These are phyloP conservation scores for Phytopythium ostracodes DNA, from an alignment of 352 stramenopile species.

Conservation along the genomic window DNA sequence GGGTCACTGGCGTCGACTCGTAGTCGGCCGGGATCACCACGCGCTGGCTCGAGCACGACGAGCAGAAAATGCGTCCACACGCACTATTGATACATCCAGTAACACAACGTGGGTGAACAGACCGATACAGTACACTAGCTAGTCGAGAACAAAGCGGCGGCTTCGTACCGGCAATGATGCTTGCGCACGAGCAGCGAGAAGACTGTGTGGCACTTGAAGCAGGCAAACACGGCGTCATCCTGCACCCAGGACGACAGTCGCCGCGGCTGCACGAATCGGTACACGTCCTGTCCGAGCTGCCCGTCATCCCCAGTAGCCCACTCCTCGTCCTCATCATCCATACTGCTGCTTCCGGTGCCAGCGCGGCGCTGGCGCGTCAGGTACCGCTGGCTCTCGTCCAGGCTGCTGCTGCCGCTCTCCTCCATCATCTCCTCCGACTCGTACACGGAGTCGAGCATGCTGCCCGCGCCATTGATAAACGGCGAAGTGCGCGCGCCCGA, in stretches of 20 bases:
- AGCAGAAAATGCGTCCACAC: conserved; percentile 82
- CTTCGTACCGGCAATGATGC: conserved; percentile 64
- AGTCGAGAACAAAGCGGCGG: not conserved
- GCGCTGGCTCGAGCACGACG: conserved; percentile 71
- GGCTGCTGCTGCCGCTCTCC: conserved; percentile 16
- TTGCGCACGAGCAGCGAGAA: conserved; percentile 81
- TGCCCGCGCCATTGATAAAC: conserved; percentile 14
- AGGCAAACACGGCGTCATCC: conserved; percentile 81
- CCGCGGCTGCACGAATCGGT: conserved; percentile 78
- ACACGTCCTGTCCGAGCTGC: conserved; percentile 62
- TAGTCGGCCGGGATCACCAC: conserved; percentile 81
- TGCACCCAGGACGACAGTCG: conserved; percentile 81
- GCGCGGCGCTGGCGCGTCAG: conserved; percentile 4
- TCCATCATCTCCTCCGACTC: conserved; percentile 43
- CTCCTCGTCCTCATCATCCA: conserved; percentile 45
- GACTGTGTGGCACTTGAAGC: conserved; percentile 80
- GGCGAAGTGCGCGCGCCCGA: conserved; percentile 10
- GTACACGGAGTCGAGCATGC: conserved; percentile 58
- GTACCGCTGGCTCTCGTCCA: conserved; percentile 8
- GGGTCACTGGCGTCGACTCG: conserved; percentile 63
- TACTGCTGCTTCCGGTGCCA: conserved; percentile 18
- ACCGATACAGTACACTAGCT: too few species aligned
- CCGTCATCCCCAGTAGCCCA: conserved; percentile 50
- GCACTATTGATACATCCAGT: conserved; percentile 27
- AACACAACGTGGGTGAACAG: not conserved